Evolutionary conservation across 2,329 filamentous ascomycete species (phyloP).

Genomic region (Teratosphaeria gauchensis): DNA sequence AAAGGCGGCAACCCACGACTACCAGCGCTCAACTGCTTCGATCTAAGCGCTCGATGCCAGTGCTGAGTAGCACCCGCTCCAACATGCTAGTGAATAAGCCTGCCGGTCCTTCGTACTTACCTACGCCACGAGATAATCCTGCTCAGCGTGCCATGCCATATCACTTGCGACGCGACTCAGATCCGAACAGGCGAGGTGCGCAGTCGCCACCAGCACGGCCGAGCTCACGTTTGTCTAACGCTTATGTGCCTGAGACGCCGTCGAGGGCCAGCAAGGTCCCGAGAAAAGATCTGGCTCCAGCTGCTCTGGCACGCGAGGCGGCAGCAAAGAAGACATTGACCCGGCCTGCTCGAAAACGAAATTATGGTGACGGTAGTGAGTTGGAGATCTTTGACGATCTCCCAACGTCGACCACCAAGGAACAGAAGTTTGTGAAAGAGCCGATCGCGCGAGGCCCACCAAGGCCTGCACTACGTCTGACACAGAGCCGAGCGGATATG

Average conservation of each 20-base stretch:
- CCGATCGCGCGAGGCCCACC: conserved; percentile 60
- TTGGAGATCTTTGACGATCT: conserved; percentile 91
- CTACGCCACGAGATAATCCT: conserved; percentile 24
- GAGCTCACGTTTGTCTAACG: conserved; percentile 39
- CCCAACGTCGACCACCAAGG: conserved; percentile 72
- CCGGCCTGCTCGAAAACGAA: conserved; percentile 57
- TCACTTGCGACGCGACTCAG: conserved; percentile 75
- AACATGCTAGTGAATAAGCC: conserved; percentile 50
- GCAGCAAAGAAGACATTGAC: conserved; percentile 61
- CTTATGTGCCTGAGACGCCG: conserved; percentile 41
- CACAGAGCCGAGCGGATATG: conserved; percentile 22
- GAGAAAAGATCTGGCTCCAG: conserved; percentile 35
- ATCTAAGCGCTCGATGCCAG: conserved; percentile 52
- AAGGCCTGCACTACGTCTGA: conserved; percentile 33
- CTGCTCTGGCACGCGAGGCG: conserved; percentile 41
- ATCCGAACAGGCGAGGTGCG: conserved; percentile 42
- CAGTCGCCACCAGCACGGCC: conserved; percentile 37
- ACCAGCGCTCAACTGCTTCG: conserved; percentile 47
- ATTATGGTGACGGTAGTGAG: conserved; percentile 88
- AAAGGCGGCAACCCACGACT: conserved; percentile 42
- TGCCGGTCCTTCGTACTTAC: conserved; percentile 24
- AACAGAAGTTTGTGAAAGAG: conserved; percentile 74
- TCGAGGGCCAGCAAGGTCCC: conserved; percentile 31
- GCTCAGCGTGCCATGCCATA: conserved; percentile 53
- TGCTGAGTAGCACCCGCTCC: conserved; percentile 40